Evolutionary conservation across 2,329 filamentous ascomycete genomes (phyloP).

Genomic region (Aspergillus brasiliensis): DNA sequence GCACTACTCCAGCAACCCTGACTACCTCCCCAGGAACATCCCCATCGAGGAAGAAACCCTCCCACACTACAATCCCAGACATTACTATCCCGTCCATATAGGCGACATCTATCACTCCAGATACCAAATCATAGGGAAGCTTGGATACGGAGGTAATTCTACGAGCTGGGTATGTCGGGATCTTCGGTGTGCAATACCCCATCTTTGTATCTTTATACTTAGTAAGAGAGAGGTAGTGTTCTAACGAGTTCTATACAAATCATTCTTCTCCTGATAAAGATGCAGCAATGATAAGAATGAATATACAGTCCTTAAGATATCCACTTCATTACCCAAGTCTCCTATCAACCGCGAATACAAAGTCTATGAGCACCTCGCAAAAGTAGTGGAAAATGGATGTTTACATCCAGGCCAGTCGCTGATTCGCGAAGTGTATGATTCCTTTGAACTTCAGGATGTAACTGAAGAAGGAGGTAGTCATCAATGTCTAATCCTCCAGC

Average conservation of each 20-base stretch:
- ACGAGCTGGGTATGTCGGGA: slow-evolving; percentile 50
- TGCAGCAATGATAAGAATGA: neutral
- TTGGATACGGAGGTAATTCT: slow-evolving; percentile 47
- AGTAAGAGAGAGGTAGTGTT: neutral
- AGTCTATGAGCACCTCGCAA: slow-evolving; percentile 30
- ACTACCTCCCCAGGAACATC: neutral
- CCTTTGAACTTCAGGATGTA: slow-evolving; percentile 31
- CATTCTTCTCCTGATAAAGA: neutral
- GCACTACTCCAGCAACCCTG: too few species aligned
- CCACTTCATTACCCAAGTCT: slow-evolving; percentile 19
- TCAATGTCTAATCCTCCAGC: slow-evolving; percentile 33
- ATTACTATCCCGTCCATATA: slow-evolving; percentile 43
- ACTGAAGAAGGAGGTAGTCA: slow-evolving; percentile 20
- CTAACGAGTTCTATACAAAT: slow-evolving; percentile 1
- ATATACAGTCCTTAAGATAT: slow-evolving; percentile 39
- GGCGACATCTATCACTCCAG: slow-evolving; percentile 41
- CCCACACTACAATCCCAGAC: slow-evolving; percentile 36
- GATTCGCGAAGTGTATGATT: slow-evolving; percentile 35
- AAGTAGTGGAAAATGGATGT: slow-evolving; percentile 17
- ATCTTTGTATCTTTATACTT: neutral
- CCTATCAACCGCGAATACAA: slow-evolving; percentile 29
- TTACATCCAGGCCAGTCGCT: slow-evolving; percentile 26
- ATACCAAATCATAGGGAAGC: slow-evolving; percentile 42
- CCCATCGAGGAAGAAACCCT: slow-evolving; percentile 32
- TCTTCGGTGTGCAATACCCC: slow-evolving; percentile 25